Evolutionary conservation across 23 red algal genomes (phyloP), one percentile per base, ranked within the genome.

Genomic region (Gracilariopsis chorda): DNA sequence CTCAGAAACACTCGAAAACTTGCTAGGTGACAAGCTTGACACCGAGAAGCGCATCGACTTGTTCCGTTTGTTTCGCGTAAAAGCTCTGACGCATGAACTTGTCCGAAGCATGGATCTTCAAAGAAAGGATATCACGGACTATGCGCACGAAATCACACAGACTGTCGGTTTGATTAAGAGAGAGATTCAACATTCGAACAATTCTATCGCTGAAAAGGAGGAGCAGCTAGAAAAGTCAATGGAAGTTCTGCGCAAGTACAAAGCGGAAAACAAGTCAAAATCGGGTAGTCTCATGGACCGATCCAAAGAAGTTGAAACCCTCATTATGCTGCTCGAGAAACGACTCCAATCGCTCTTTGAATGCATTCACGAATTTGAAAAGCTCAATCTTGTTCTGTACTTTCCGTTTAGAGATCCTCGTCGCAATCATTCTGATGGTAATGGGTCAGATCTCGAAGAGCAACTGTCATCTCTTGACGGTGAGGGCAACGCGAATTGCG

Each of bases 41-140:
- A 73, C 67, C 47, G 67, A 73, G 14, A 73, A 73, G 17, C 67
- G 67, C 32, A 73, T 73, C 28, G 67, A 73, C 67, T n/a, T 73
- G 28, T 42, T 73, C 37, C 67, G 67, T 25, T 42, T 73, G 8
- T 73, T 73, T 24, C 67, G 67, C 29, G 67, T 73, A 73, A 73
- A 73, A 16, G 67, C 67, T 73, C 32, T 73, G 30, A 73, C 67
- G 23, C 67, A 73, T 46, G 67, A 73, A 46, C 40, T 46, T 73
- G 67, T 73, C 29, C 32, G 47, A 14, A 73, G 28, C 8, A 73
- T 73, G 67, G 32, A 73, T 45, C 67, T 73, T 21, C 5, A 73
- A 23, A 46, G n/a, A 39, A 23, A 73, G 47, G 67, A 73, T 4
- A 3, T 45, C 23, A 46, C 39, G 47, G 19, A 3, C 10, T 46